These are phyloP conservation scores for Starmerella stigmatis DNA, from an alignment of 805 yeast genomes.

Conservation along the genomic window DNA sequence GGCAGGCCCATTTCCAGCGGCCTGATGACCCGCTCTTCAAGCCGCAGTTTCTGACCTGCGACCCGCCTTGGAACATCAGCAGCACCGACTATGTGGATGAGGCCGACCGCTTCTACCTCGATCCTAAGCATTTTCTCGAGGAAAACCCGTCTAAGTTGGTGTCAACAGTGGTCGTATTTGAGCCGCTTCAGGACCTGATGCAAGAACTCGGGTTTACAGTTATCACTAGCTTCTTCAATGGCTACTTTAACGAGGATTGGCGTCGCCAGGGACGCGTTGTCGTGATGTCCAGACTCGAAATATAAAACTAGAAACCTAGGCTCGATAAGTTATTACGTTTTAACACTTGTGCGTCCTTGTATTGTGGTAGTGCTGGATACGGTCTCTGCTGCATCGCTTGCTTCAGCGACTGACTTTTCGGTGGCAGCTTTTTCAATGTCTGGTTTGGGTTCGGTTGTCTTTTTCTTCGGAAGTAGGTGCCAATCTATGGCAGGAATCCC, in stretches of 20 bases:
- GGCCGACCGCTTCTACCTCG: conserved; percentile 69
- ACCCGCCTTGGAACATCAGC: conserved; percentile 52
- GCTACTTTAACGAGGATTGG: conserved; percentile 75
- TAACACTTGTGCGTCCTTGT: background rate
- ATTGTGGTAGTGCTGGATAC: background rate
- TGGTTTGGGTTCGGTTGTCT: background rate
- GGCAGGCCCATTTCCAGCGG: conserved; percentile 74
- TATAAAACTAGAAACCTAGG: too few species aligned
- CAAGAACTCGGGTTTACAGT: conserved; percentile 26
- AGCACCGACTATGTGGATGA: conserved; percentile 56
- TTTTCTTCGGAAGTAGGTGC: conserved; percentile 34
- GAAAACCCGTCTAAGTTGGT: conserved; percentile 34
- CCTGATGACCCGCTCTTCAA: conserved; percentile 28
- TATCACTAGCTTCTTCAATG: conserved; percentile 57
- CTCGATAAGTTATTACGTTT: background rate
- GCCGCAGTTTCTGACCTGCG: conserved; percentile 79
- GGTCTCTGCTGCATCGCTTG: background rate
- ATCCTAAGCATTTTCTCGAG: conserved; percentile 51
- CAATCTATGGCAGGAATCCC: conserved; percentile 54
- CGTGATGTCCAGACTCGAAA: conserved; percentile 35
- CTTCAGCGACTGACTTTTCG: background rate
- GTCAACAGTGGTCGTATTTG: conserved; percentile 52
- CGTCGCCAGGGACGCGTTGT: conserved; percentile 72
- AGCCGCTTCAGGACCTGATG: conserved; percentile 42
- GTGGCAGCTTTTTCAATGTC: background rate